Evolutionary conservation across 2,329 filamentous ascomycete species (phyloP).

Genomic region (Colletotrichum sp.): DNA sequence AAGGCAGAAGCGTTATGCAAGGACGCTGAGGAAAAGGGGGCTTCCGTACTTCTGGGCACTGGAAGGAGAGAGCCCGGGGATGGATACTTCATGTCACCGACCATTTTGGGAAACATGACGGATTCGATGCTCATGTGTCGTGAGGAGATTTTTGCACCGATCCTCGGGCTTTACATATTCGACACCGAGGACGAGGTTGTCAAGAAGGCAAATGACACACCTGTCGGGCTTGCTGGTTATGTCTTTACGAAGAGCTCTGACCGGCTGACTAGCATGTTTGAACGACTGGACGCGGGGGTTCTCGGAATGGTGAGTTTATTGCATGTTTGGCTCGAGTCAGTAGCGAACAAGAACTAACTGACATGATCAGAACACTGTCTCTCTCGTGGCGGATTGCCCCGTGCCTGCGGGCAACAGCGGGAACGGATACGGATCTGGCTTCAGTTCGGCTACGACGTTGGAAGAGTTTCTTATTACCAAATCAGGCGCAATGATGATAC

Average conservation of each 20-base stretch:
- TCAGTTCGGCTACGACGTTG: background rate
- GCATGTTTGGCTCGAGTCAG: background rate
- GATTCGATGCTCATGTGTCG: constrained; percentile 68
- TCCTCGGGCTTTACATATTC: constrained; percentile 74
- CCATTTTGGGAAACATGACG: constrained; percentile 72
- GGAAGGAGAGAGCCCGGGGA: constrained; percentile 58
- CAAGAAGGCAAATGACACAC: constrained; percentile 67
- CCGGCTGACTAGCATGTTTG: constrained; percentile 46
- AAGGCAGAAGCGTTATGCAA: constrained; percentile 57
- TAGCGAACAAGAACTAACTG: background rate
- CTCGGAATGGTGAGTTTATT: constrained; percentile 51
- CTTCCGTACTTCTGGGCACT: constrained; percentile 62
- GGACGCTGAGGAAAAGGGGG: constrained; percentile 69
- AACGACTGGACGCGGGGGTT: constrained; percentile 68
- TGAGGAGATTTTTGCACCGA: constrained; percentile 80
- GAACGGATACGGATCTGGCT: background rate
- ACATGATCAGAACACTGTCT: constrained; percentile 10
- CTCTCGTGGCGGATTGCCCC: background rate
- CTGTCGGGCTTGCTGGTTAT: constrained; percentile 77
- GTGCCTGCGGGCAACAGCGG: background rate
- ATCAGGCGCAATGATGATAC: constrained; percentile 4
- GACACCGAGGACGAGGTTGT: constrained; percentile 75
- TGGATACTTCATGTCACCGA: constrained; percentile 77
- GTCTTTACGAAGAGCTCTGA: constrained; percentile 63
- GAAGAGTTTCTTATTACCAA: constrained; percentile 15